Percentiles rank a stretch among this genome's conserved stretches.
Evolutionary conservation across 805 yeast species (phyloP).

Genomic region (Saccharomycopsis olivae): DNA sequence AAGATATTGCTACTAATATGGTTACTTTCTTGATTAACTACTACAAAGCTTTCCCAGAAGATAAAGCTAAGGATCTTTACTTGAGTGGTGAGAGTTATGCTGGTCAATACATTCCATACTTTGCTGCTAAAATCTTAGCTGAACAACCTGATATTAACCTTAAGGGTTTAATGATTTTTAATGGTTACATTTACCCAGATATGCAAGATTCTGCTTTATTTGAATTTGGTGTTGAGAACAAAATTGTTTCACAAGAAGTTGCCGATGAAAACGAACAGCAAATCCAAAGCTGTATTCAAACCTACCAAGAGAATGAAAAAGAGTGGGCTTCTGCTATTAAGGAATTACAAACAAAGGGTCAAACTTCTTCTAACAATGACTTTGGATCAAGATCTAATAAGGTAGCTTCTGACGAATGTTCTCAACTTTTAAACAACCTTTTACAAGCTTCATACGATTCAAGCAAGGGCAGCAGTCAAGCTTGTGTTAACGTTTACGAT

Average conservation of each 20-base stretch:
- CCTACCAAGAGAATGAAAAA: not conserved
- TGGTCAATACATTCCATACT: constrained; percentile 85
- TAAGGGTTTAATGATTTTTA: constrained; percentile 69
- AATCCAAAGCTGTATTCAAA: constrained; percentile 39
- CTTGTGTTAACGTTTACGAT: constrained; percentile 80
- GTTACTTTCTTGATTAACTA: constrained; percentile 55
- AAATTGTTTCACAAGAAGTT: constrained; percentile 36
- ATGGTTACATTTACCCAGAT: constrained; percentile 90
- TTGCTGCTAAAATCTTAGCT: constrained; percentile 11
- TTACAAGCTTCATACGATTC: constrained; percentile 17
- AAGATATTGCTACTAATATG: constrained; percentile 51
- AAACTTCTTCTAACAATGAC: constrained; percentile 4
- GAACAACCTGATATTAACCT: constrained; percentile 29
- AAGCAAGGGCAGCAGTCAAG: constrained; percentile 14
- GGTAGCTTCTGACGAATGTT: constrained; percentile 34
- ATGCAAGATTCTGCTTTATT: constrained; percentile 49
- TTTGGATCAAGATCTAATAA: constrained; percentile 12
- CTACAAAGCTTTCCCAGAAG: constrained; percentile 65
- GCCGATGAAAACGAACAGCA: constrained; percentile 37
- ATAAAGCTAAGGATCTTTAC: constrained; percentile 48
- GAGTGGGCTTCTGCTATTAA: not conserved
- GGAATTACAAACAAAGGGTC: constrained; percentile 12
- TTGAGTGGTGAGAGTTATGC: constrained; percentile 96
- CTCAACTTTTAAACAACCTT: constrained; percentile 26
- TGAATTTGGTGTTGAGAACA: constrained; percentile 55